Conservation (phyloP, 2,329 filamentous ascomycete species). For the Monilinia aucupariae region DNA sequence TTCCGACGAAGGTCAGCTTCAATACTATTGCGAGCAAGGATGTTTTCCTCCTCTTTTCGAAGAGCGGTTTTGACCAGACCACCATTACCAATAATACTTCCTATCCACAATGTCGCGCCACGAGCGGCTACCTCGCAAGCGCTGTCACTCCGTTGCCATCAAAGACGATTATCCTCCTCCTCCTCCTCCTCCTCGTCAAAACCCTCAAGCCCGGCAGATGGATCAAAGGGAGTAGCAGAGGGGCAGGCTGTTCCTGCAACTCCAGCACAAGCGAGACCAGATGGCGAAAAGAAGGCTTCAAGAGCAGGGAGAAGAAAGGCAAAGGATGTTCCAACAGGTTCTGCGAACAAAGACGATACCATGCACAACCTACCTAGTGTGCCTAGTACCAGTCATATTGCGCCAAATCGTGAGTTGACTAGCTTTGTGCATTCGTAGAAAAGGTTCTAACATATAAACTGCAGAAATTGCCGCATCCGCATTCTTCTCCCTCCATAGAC, state of each 20-base stretch:
- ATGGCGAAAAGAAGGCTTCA: conserved; percentile 41
- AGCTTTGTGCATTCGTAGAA: neutral
- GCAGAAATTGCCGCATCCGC: conserved; percentile 80
- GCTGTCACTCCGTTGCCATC: conserved; percentile 31
- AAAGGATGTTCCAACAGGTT: conserved; percentile 43
- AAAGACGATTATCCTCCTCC: conserved; percentile 36
- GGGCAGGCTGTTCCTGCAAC: conserved; percentile 24
- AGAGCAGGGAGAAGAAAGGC: conserved; percentile 47
- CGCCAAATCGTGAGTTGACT: conserved; percentile 52
- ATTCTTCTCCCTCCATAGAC: conserved; percentile 94
- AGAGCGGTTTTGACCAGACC: conserved; percentile 30
- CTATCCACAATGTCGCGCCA: conserved; percentile 27
- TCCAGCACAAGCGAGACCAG: conserved; percentile 25
- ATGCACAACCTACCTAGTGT: conserved; percentile 63
- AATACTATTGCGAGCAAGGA: conserved; percentile 25
- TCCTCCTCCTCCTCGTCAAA: conserved; percentile 38
- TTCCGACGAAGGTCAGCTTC: conserved; percentile 1
- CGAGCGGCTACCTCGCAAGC: conserved; percentile 28
- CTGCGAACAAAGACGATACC: conserved; percentile 39
- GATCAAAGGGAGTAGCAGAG: conserved; percentile 32
- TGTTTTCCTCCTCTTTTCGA: conserved; percentile 36
- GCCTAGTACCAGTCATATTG: conserved; percentile 67
- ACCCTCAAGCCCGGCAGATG: conserved; percentile 37
- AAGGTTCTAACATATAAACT: conserved; percentile 1
- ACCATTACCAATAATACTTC: conserved; percentile 28